Conservation (phyloP, 176 grass and related monocot species). For the Phyllostachys edulis region DNA sequence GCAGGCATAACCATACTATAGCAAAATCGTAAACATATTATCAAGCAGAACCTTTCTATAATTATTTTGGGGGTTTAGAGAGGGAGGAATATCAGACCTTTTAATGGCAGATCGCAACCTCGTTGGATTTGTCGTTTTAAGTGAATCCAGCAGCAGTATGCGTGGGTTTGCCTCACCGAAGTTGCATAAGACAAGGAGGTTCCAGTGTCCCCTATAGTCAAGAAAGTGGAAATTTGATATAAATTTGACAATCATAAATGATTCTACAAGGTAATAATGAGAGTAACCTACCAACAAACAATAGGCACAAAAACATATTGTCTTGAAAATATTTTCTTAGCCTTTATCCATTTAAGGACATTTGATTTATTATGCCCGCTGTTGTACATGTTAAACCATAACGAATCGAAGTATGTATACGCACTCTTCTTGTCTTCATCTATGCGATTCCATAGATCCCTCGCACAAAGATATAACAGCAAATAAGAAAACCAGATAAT, state of each 20-base stretch:
- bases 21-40: neutral
- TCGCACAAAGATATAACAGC: constrained; percentile 30
- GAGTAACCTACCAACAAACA: constrained; percentile 64
- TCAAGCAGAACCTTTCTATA: neutral
- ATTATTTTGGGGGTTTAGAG: neutral
- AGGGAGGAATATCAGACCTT: constrained; percentile 39
- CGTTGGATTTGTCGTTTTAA: constrained; percentile 51
- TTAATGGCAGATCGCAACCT: constrained; percentile 60
- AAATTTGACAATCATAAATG: neutral
- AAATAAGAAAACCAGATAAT: constrained; percentile 30
- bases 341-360: constrained; percentile 84
- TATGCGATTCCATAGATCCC: constrained; percentile 70
- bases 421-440: constrained; percentile 70
- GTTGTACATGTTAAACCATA: constrained; percentile 89
- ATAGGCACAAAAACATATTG: constrained; percentile 89
- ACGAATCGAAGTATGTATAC: constrained; percentile 78
- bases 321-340: constrained; percentile 75
- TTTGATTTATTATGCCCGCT: constrained; percentile 42
- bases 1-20: neutral
- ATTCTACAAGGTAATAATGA: constrained; percentile 13
- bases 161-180: constrained; percentile 57
- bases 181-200: constrained; percentile 88
- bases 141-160: constrained; percentile 93
- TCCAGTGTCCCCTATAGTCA: constrained; percentile 81
- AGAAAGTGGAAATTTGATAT: neutral